Conservation (phyloP, 345 rosid species). For the Linum usitatissimum region DNA sequence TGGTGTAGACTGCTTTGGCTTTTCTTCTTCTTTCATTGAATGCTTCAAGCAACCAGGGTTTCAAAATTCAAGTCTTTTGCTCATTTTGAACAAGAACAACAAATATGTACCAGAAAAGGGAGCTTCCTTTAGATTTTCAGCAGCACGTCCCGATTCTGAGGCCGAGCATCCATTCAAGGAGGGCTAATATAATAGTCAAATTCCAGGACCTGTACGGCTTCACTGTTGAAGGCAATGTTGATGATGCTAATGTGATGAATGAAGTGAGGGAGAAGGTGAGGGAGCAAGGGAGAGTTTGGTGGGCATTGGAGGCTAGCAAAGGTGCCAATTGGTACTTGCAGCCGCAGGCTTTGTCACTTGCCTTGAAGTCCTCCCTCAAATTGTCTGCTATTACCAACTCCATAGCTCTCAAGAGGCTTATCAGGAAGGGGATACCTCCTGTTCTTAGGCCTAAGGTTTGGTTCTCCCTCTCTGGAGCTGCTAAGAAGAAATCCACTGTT, state of each 20-base stretch:
- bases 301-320: constrained; percentile 97
- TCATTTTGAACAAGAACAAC: too few relatives aligned
- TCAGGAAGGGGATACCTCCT: constrained; percentile 96
- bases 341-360: constrained; percentile 57
- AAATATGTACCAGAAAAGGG: constrained; percentile 64
- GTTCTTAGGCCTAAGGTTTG: constrained; percentile 93
- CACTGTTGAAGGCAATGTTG: constrained; percentile 96
- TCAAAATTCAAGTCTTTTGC: too few relatives aligned
- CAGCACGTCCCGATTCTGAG: constrained; percentile 72
- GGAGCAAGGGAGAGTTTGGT: constrained; percentile 94
- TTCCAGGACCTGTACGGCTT: constrained; percentile 94
- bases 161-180: constrained; percentile 92
- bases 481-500: constrained; percentile 97
- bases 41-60: too few relatives aligned
- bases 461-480: constrained; percentile 98
- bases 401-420: constrained; percentile 74
- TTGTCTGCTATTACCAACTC: constrained; percentile 71
- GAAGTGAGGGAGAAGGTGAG: constrained; percentile 97
- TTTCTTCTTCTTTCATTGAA: too few relatives aligned
- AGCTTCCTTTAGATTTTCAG: constrained; percentile 56
- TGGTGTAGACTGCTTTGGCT: too few relatives aligned
- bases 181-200: constrained; percentile 82
- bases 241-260: constrained; percentile 83
- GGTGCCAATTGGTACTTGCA: constrained; percentile 98
- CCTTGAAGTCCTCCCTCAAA: constrained; percentile 72